A percentile compares a stretch with the other conserved stretches of the same genome.
Conservation (phyloP, 1,284 basidiomycete genomes). For the Hortiboletus rubellus region DNA sequence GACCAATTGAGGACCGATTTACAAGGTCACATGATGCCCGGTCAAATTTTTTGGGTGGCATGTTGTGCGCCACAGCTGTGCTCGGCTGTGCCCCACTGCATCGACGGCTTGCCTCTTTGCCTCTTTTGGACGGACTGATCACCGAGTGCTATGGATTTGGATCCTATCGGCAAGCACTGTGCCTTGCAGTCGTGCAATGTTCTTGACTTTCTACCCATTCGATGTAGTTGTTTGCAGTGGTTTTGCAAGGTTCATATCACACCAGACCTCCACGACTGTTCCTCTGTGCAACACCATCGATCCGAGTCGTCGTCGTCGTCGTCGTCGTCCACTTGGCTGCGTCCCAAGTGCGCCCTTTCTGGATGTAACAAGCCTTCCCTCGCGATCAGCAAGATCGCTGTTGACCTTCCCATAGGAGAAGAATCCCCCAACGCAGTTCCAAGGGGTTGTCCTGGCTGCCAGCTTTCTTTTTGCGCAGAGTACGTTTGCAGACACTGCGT, state of each 20-base stretch:
- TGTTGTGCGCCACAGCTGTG: too few species aligned
- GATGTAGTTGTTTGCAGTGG: conserved; percentile 44
- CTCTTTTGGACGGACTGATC: too few species aligned
- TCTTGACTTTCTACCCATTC: conserved; percentile 55
- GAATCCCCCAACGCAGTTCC: conserved; percentile 8
- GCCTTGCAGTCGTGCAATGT: conserved; percentile 44
- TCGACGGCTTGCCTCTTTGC: too few species aligned
- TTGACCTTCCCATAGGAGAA: conserved; percentile 29
- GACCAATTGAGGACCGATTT: background rate
- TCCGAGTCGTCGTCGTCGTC: background rate
- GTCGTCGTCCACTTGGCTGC: conserved; percentile 23
- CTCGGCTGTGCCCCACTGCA: too few species aligned
- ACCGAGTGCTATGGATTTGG: conserved; percentile 34
- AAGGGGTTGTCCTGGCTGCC: conserved; percentile 53
- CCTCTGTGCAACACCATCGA: conserved; percentile 20
- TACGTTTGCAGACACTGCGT: conserved; percentile 34
- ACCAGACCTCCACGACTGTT: conserved; percentile 60
- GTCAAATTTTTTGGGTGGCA: too few species aligned
- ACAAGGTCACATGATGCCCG: too few species aligned
- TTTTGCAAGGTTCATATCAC: conserved; percentile 54
- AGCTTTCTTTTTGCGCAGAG: conserved; percentile 61
- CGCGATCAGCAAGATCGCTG: conserved; percentile 37
- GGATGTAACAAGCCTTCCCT: conserved; percentile 58
- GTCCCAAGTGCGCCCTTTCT: conserved; percentile 50
- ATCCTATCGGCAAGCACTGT: conserved; percentile 49